A percentile compares a stretch with the other conserved stretches of the same genome.
Evolutionary conservation across 140 eudicot genomes (phyloP).

Genomic region (Senecio squalidus): DNA sequence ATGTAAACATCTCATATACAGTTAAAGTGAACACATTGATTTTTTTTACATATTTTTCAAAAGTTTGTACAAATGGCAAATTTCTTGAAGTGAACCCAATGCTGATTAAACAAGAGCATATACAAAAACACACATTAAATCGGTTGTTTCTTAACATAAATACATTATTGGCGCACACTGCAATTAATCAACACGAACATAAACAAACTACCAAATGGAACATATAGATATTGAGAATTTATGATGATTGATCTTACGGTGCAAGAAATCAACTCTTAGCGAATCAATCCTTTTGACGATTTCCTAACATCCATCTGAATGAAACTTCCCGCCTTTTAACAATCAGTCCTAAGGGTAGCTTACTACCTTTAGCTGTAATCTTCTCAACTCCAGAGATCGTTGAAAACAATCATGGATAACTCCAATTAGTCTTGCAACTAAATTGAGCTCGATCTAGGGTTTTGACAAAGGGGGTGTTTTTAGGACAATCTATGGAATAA

Average conservation of each 20-base stretch:
- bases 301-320: not conserved
- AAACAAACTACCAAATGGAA: conserved; percentile 14
- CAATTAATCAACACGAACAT: not conserved
- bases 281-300: not conserved
- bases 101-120: too few relatives aligned
- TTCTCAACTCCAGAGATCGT: not conserved
- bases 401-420: conserved; percentile 1
- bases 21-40: too few relatives aligned
- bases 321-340: not conserved
- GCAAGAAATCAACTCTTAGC: not conserved
- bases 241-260: conserved; percentile 12
- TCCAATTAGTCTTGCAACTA: too few relatives aligned
- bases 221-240: not conserved
- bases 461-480: not conserved
- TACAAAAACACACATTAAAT: too few relatives aligned
- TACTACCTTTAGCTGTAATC: not conserved
- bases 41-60: too few relatives aligned
- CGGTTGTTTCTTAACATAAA: too few relatives aligned
- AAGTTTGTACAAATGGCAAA: too few relatives aligned
- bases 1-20: too few relatives aligned
- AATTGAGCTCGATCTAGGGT: too few relatives aligned
- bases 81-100: too few relatives aligned
- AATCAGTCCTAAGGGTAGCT: too few relatives aligned
- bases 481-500: not conserved
- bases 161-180: not conserved